Conservation (phyloP, 2,329 filamentous ascomycete species). For the Colletotrichum cuscutae region DNA sequence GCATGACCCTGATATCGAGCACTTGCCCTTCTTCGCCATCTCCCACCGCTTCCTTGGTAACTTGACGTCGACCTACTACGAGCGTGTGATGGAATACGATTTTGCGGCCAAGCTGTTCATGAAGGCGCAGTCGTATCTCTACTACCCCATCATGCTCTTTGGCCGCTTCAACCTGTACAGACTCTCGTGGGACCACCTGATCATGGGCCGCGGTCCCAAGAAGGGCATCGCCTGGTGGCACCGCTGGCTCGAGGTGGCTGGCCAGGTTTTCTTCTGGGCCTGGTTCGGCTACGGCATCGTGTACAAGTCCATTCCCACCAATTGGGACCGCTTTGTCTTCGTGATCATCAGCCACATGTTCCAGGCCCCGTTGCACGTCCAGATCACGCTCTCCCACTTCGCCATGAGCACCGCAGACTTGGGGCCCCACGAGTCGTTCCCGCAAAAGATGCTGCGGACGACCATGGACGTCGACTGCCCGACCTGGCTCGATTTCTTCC, state of each 20-base stretch:
- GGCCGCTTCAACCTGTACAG: constrained; percentile 90
- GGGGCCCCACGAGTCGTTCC: constrained; percentile 85
- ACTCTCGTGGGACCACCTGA: constrained; percentile 81
- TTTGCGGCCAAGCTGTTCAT: constrained; percentile 76
- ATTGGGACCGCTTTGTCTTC: constrained; percentile 76
- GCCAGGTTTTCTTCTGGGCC: constrained; percentile 84
- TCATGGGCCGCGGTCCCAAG: constrained; percentile 75
- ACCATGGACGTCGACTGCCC: constrained; percentile 95
- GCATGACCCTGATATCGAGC: constrained; percentile 94
- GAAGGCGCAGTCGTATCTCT: constrained; percentile 81
- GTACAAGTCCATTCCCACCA: constrained; percentile 77
- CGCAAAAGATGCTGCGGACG: constrained; percentile 89
- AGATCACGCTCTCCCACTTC: constrained; percentile 93
- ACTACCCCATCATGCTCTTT: constrained; percentile 83
- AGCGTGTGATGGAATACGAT: constrained; percentile 83
- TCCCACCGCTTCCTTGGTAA: constrained; percentile 82
- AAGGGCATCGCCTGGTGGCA: constrained; percentile 87
- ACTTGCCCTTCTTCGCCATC: constrained; percentile 89
- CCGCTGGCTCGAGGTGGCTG: constrained; percentile 80
- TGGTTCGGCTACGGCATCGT: constrained; percentile 88
- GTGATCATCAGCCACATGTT: constrained; percentile 84
- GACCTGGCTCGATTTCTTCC: constrained; percentile 87
- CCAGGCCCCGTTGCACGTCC: constrained; percentile 84
- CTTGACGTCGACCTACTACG: constrained; percentile 85
- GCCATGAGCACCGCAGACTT: constrained; percentile 92